These are phyloP conservation scores for Pisolithus tinctorius DNA, from an alignment of 768 basidiomycete genomes.

Conservation along the genomic window DNA sequence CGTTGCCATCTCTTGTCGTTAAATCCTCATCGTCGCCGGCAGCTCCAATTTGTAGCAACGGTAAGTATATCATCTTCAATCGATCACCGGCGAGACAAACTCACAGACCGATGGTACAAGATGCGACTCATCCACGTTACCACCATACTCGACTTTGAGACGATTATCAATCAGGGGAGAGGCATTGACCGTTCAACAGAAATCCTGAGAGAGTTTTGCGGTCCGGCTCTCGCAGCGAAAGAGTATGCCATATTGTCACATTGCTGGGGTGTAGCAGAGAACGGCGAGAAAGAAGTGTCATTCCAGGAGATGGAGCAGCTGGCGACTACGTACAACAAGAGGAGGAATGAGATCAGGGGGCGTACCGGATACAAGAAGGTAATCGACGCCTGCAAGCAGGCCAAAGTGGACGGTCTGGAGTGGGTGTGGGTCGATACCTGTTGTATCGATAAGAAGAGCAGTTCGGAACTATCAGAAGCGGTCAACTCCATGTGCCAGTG, in stretches of 20 bases:
- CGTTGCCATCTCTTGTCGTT: too few species aligned
- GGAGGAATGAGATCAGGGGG: neutral
- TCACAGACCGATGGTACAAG: neutral
- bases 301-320: neutral
- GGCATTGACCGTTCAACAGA: neutral
- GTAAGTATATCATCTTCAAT: too few species aligned
- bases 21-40: too few species aligned
- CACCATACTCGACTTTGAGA: slow-evolving; percentile 17
- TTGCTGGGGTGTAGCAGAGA: neutral
- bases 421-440: slow-evolving; percentile 13
- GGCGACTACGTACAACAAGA: neutral
- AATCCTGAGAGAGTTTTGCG: neutral
- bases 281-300: neutral
- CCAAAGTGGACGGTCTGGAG: slow-evolving; percentile 1
- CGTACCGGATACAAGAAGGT: slow-evolving; percentile 4
- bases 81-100: too few species aligned
- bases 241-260: slow-evolving; percentile 5
- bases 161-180: neutral
- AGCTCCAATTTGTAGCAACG: too few species aligned
- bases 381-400: neutral
- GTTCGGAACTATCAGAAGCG: slow-evolving; percentile 4
- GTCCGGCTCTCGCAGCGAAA: neutral
- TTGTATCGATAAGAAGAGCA: slow-evolving; percentile 15
- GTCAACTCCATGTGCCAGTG: slow-evolving; percentile 14
- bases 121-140: slow-evolving; percentile 13